Conservation (phyloP, 371 early-diverging fungal genomes). For the Mucor piriformis region DNA sequence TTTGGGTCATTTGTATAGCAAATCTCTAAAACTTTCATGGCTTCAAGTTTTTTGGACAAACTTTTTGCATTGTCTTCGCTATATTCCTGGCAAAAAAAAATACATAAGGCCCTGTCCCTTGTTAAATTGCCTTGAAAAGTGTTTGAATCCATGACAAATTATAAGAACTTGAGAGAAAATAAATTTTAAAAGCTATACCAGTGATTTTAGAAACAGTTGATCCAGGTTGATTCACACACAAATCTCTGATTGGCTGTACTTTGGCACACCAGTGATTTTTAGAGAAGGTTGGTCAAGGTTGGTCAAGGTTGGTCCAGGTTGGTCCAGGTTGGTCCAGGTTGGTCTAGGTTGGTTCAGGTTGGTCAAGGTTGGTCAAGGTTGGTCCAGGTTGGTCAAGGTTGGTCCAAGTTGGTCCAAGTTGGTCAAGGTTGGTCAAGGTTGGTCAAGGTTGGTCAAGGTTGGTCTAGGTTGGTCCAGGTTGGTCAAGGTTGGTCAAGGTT, state of each 20-base stretch:
- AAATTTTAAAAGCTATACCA: slow-evolving; percentile 1
- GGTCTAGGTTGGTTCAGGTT: no score
- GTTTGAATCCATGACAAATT: not conserved
- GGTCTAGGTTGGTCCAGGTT: no score
- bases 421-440: no score
- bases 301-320: not conserved
- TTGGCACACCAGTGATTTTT: not conserved
- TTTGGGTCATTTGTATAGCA: slow-evolving; percentile 1
- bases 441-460: no score
- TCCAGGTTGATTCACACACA: not conserved
- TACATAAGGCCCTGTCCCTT: not conserved
- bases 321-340: no score
- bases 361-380: no score
- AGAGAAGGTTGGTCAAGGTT: not conserved
- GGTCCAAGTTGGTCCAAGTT: no score
- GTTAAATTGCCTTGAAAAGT: not conserved
- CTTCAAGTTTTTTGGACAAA: not conserved
- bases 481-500: no score
- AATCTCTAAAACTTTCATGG: slow-evolving; percentile 5
- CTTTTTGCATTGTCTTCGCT: not conserved
- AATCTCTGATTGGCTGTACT: no score
- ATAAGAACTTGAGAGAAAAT: slow-evolving; percentile 1
- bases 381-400: no score
- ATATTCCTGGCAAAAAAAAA: slow-evolving; percentile 6
- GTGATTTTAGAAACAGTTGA: not conserved